Evolutionary conservation across 2,329 filamentous ascomycete species (phyloP), one percentile per base, ranked within the genome.

Genomic region (Mycocentrospora acerina): DNA sequence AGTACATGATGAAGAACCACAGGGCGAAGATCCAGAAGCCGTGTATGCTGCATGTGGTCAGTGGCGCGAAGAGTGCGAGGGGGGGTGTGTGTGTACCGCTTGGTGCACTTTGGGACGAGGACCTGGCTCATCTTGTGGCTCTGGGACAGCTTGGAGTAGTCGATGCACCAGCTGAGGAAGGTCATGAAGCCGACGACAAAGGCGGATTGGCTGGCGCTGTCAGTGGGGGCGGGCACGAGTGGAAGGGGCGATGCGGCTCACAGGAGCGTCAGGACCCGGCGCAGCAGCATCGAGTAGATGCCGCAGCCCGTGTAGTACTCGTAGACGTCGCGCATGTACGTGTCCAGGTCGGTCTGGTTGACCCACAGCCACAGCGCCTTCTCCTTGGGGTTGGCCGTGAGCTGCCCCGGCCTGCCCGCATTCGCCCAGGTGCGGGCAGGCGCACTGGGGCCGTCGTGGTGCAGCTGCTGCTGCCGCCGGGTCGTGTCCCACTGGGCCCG

Each of bases 321-420:
- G 63, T 96, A 96, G 3, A 95, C 88, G 46, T 86, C 86, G 38
- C 81, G 79, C 60, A 95, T 82, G 63, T 95, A 96, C 55, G 82
- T 85, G 67, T 96, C 90, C 36, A 96, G 74, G 59, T 95, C 93
- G 25, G 87, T 82, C 40, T 93, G 88, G 59, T 95, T 95, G 37
- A 88, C 88, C 87, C 90, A 96, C 68, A 88, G 80, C 85, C 89
- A 96, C 73, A 95, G 81, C 3, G 90, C 90, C 65, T 84, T 86
- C 60, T 91, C 86, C 65, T 82, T 82, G 1, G 82, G 79, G 55
- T 81, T 78, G 18, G 75, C 51, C 10, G 56, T 55, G 16, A 63
- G 59, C 25, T 59, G 55, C 4, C 56, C 55, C 2, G 53, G 43
- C 32, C 60, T 48, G 4, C 44, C 51, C 9, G 53, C 44, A 24